Base-by-base conservation (phyloP, 2,329 filamentous ascomycete genomes). In the Colletotrichum gloeosporioides region DNA sequence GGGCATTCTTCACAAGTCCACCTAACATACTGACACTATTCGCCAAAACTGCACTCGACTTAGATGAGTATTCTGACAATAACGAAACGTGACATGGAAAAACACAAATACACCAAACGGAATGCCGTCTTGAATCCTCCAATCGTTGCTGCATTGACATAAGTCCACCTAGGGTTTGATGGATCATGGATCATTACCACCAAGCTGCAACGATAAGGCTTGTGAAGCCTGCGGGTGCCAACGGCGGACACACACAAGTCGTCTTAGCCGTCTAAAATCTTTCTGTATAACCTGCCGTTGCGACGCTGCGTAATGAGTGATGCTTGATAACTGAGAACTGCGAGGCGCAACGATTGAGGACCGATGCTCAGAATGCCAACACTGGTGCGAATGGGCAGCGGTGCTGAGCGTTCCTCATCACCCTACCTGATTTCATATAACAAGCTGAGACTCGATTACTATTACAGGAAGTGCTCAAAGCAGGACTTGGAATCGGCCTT, bases 1-100 rank as follows among this genome's bases (percentile, higher is more conserved):
- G 8, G 18, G n/a, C 9, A 3, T 6, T 44, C 39, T 44, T 44
- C 18, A 2, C 39, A 4, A 44, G 18, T n/a, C n/a, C 39, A 44
- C 9, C 3, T 8, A n/a, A n/a, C 0, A 2, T 10, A 0, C 39
- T 18, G 1, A 4, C 39, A n/a, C 1, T n/a, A 44, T 44, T 18
- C 3, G 39, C n/a, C 16, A 44, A n/a, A 44, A 44, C 1, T n/a
- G 16, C 39, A n/a, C 18, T 18, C 39, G 1, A 2, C 39, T 44
- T 44, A 10, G 1, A n/a, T n/a, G 9, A 44, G 39, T n/a, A 16
- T 44, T 44, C 16, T 44, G 16, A 10, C 39, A 44, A 18, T 5
- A 44, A 44, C 8, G 39, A 10, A 44, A 44, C 18, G 9, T n/a
- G 16, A 10, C 8, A 44, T 9, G 4, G n/a, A 9, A 39, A 44